Base-by-base conservation (phyloP, 805 yeast species). In the Candida ponderosae region DNA sequence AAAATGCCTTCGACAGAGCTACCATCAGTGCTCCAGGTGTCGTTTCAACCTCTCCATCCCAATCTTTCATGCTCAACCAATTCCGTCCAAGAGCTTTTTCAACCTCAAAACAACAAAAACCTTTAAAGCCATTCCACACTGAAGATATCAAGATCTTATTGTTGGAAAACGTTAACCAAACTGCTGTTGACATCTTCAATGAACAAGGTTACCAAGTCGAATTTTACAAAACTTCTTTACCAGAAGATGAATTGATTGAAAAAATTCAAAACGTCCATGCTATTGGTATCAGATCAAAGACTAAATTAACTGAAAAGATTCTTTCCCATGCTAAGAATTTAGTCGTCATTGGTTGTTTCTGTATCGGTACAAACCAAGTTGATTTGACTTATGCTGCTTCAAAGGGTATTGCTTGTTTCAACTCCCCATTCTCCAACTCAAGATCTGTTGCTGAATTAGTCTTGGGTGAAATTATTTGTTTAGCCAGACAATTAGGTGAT, bases 351-450 rank as follows among this genome's bases (percentile, higher is more conserved):
- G 98, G 98, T 40, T 93, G 98, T 70, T 93, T 93, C 83, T 93
- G 98, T 74, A 93, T 93, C 51, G 98, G 98, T 56, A 93, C 97
- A 43, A 93, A 93, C 69, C 98, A 93, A 68, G 98, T 93, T 39
- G 94, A 93, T 61, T 72, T 89, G 46, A 85, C 84, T 50, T 84
- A 59, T 53, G 98, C 98, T 40, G 96, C 97, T 46, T 76, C 81
- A 54, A 74, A 76, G 35, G 98, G 98, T 67, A 76, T 90, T 60
- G 89, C 97, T 33, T 98, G 93, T 18, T 93, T 93, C 81, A 87
- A 88, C 74, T 89, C 98, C 26, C 98, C 98, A 36, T 93, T 93
- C 70, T 88, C 97, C 48, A 93, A 93, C 72, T 90, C 97, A 28
- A 81, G 98, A 68, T 88, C 97, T 3, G 98, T 93, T 31, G 98